Percentiles rank a stretch among this genome's conserved stretches.
These are phyloP conservation scores for Cyclotella kingstonii DNA, from an alignment of 108 stramenopile genomes.

Conservation along the genomic window DNA sequence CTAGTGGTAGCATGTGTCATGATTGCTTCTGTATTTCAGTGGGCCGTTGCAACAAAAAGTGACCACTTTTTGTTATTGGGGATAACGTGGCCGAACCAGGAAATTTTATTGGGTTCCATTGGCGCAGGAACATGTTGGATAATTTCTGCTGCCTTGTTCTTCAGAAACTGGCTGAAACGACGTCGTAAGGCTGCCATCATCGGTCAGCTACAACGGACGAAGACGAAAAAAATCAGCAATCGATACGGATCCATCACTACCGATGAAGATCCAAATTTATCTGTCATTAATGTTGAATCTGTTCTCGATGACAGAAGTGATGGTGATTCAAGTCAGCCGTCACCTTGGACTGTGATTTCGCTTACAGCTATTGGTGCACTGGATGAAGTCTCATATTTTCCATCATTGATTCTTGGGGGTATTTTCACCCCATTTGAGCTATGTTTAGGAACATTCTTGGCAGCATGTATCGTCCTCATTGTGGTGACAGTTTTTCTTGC, in stretches of 20 bases:
- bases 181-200: constrained; percentile 14
- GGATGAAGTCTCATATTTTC: constrained; percentile 77
- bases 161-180: constrained; percentile 42
- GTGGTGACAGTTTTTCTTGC: constrained; percentile 48
- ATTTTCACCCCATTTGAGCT: constrained; percentile 63
- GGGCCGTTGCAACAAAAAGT: constrained; percentile 26
- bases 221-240: constrained; percentile 10
- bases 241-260: constrained; percentile 15
- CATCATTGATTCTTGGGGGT: constrained; percentile 59
- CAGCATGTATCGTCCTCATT: constrained; percentile 55
- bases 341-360: constrained; percentile 47
- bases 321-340: constrained; percentile 24
- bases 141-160: constrained; percentile 32
- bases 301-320: constrained; percentile 22
- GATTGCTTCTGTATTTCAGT: constrained; percentile 23
- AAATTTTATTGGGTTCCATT: constrained; percentile 34
- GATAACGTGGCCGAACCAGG: constrained; percentile 20
- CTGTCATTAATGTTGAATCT: no score
- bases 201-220: constrained; percentile 13
- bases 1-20: constrained; percentile 38
- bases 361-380: constrained; percentile 63
- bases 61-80: constrained; percentile 12
- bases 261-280: no score
- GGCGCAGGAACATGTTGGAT: constrained; percentile 59
- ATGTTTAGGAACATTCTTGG: constrained; percentile 57